Evolutionary conservation across 306 rosid species (phyloP), one percentile per base, ranked within the genome.

Genomic region (Cucurbita maxima): DNA sequence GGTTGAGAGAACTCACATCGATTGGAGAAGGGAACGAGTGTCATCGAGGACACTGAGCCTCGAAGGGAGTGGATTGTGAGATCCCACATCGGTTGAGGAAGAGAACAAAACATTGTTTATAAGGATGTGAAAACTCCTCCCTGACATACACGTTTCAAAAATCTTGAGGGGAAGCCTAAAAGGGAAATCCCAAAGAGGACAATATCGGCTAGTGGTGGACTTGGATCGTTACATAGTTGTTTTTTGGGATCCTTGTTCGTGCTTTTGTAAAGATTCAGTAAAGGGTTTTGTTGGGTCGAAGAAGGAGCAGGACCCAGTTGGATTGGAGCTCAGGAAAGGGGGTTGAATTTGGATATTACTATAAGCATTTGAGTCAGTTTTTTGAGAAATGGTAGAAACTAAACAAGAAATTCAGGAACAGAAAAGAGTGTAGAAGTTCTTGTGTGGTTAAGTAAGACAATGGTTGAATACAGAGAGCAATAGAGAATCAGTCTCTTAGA

Each of bases 331-430:
- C 40, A 76, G 62, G 79, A 84, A 81, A 37, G 86, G 84, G 84
- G 82, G 44, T 83, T 82, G 83, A 71, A 81, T 80, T 67, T n/a
- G 80, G 63, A 78, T 72, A 70, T 84, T 80, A 1, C 82, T 85
- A 78, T 80, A 82, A 76, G 78, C 72, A 48, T 34, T 82, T 62
- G 74, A 70, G 47, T 75, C 80, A 61, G 74, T 62, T 72, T 76
- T 58, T 12, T 83, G 79, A 25, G 82, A 36, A 44, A 54, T 45
- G 71, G 85, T 79, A 86, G 80, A 78, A 30, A 76, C 77, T 38
- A 63, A 80, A 53, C 22, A 72, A 75, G 70, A 84, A 40, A 81
- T 71, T 81, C 80, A 85, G 79, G 15, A 80, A 5, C 48, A 86
- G 70, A 61, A 81, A 30, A 15, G 79, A 43, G 58, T 74, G 72